Evolutionary conservation across 2,329 filamentous ascomycete genomes (phyloP), one percentile per base, ranked within the genome.

Genomic region (Epichloe elymi): DNA sequence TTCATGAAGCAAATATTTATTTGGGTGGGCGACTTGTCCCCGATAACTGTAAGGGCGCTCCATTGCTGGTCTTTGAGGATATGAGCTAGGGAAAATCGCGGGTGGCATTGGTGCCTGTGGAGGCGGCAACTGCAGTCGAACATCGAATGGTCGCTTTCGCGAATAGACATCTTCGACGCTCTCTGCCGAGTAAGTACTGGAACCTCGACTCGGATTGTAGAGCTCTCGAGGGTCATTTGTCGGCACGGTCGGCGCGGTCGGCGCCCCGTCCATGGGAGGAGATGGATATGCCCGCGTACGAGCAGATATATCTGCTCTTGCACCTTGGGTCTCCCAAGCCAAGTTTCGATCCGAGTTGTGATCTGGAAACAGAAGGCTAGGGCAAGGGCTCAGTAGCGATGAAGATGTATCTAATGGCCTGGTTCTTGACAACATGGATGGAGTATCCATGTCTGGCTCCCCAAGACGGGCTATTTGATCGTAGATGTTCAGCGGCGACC

Each of bases 261-360:
- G 79, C 72, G 81, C 83, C 65, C 79, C 80, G 74, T 82, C 84
- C 82, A 85, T 85, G 75, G 82, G 82, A 71, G 82, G 81, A 74
- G 82, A 85, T 65, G 80, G 81, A 70, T 85, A 85, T 65, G 76
- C 78, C 73, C 72, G 72, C 63, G 71, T 71, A 62, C 72, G 74
- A 70, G 73, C 72, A 73, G 71, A 74, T 70, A 72, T 69, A 70
- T 75, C 72, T 71, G 48, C 51, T 37, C 50, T 48, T 15, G 44
- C 39, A 38, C 51, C n/a, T 44, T 41, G 48, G 20, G 37, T 35
- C 20, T 48, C 51, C 51, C 51, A 53, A 26, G 35, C 45, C 51
- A 38, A 14, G 17, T 20, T 52, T n/a, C 33, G 42, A 5, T 50
- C 47, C 67, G 80, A 76, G 61, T 78, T 71, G 67, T 70, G 70